Percentiles rank a stretch among this genome's conserved stretches.
Conservation (phyloP, 148 eudicot genomes). For the Chenopodium suecicum region DNA sequence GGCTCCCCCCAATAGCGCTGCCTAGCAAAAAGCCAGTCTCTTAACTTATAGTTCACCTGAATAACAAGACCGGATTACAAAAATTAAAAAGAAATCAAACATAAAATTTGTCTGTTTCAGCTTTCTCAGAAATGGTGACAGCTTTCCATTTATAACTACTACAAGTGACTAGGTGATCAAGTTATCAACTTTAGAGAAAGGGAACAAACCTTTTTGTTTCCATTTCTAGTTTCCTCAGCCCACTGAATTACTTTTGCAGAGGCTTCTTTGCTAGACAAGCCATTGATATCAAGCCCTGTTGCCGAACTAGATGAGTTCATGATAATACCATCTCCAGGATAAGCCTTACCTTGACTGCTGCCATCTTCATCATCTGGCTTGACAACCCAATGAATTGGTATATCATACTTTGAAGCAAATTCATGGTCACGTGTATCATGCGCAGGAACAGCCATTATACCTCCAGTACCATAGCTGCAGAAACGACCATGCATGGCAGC, state of each 20-base stretch:
- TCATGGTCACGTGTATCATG: conserved; percentile 93
- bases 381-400: conserved; percentile 69
- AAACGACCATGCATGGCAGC: conserved; percentile 14
- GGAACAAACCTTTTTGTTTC: conserved; percentile 70
- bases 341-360: conserved; percentile 42
- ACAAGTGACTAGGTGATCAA: neutral
- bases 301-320: conserved; percentile 68
- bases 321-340: conserved; percentile 60
- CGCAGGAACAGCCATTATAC: conserved; percentile 99
- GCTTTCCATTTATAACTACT: neutral
- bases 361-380: conserved; percentile 51
- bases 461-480: conserved; percentile 95
- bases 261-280: conserved; percentile 70
- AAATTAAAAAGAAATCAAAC: neutral
- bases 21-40: conserved; percentile 99
- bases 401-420: conserved; percentile 75
- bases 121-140: conserved; percentile 1
- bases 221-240: conserved; percentile 77
- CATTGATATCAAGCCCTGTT: conserved; percentile 84
- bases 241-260: conserved; percentile 68
- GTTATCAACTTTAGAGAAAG: conserved; percentile 5
- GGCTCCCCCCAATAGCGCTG: conserved; percentile 99
- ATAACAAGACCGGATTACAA: neutral
- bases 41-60: conserved; percentile 86
- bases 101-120: neutral